A percentile compares a stretch with the other conserved stretches of the same genome.
Evolutionary conservation across 169 alveolate species (phyloP).

Genomic region (Besnoitia besnoiti): DNA sequence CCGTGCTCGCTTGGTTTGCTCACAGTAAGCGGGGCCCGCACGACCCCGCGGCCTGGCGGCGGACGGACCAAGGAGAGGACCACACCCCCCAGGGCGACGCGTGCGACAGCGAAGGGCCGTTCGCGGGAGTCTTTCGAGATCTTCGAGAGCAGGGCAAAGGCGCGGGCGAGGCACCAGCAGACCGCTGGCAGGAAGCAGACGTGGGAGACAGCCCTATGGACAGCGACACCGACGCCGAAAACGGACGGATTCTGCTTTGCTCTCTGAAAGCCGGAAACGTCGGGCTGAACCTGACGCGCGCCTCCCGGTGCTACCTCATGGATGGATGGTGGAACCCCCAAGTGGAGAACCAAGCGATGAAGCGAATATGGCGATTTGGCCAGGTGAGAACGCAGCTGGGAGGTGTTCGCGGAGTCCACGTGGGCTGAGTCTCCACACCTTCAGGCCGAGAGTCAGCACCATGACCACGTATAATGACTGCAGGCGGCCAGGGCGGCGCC

Average conservation of each 20-base stretch:
- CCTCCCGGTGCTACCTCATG: constrained; percentile 81
- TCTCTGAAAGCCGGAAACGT: constrained; percentile 90
- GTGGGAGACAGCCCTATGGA: constrained; percentile 56
- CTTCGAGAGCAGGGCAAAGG: background rate
- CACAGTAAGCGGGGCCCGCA: background rate
- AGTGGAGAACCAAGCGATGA: constrained; percentile 93
- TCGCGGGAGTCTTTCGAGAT: background rate
- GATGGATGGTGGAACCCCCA: constrained; percentile 95
- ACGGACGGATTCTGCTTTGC: constrained; percentile 78
- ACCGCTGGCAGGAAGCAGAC: constrained; percentile 66
- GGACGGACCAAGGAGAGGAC: background rate
- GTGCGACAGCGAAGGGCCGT: background rate
- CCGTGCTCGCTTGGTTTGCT: constrained; percentile 54
- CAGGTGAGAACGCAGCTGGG: constrained; percentile 88
- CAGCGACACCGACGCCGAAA: constrained; percentile 66
- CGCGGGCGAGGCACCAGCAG: background rate
- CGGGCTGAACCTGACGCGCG: constrained; percentile 86
- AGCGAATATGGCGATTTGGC: constrained; percentile 95
- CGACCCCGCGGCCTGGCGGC: background rate
- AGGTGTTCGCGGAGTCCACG: no score
- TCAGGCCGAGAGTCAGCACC: no score
- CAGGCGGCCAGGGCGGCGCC: no score
- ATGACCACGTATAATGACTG: no score
- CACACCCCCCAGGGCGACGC: background rate
- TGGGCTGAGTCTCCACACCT: no score